A percentile compares a stretch with the other conserved stretches of the same genome.
phyloP scores from a whole-genome alignment of 345 rosid genomes.

The Citrus maxima region DNA sequence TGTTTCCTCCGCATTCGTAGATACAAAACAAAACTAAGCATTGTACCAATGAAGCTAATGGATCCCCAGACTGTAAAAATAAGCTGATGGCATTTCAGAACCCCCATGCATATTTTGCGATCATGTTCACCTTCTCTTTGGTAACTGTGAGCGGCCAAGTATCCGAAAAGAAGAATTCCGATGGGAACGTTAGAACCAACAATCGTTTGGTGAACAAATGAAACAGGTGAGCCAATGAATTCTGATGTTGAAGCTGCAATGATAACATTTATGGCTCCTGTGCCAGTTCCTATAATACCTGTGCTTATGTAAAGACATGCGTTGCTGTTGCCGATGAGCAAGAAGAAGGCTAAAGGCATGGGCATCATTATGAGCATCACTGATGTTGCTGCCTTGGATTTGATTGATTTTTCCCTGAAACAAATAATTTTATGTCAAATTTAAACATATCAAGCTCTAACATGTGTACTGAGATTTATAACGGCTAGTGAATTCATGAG shows the following conservation, averaged over 20 bases:
- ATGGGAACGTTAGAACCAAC: slow-evolving; percentile 22
- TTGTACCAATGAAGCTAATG: slow-evolving; percentile 7
- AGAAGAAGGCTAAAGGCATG: slow-evolving; percentile 31
- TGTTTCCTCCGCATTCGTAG: neutral
- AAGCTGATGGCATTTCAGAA: slow-evolving; percentile 4
- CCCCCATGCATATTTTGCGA: slow-evolving; percentile 10
- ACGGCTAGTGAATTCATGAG: no score
- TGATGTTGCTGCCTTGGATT: slow-evolving; percentile 18
- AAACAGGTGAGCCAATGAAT: slow-evolving; percentile 19
- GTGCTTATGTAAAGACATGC: slow-evolving; percentile 30
- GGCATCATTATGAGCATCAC: slow-evolving; percentile 28
- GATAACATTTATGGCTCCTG: slow-evolving; percentile 34
- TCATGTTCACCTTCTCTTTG: neutral
- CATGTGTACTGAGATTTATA: no score
- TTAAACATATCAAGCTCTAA: no score
- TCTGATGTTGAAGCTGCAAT: slow-evolving; percentile 27
- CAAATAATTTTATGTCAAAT: neutral
- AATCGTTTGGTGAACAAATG: slow-evolving; percentile 5
- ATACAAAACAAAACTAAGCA: slow-evolving; percentile 18
- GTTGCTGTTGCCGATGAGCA: slow-evolving; percentile 22
- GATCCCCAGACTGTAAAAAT: slow-evolving; percentile 27
- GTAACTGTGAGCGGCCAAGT: slow-evolving; percentile 21
- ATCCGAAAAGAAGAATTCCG: slow-evolving; percentile 20
- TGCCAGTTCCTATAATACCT: slow-evolving; percentile 25
- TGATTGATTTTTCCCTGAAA: slow-evolving; percentile 19